A percentile compares a stretch with the other conserved stretches of the same genome.
phyloP scores from a whole-genome alignment of 2,329 filamentous ascomycete genomes.

The Penicillium sp. region DNA sequence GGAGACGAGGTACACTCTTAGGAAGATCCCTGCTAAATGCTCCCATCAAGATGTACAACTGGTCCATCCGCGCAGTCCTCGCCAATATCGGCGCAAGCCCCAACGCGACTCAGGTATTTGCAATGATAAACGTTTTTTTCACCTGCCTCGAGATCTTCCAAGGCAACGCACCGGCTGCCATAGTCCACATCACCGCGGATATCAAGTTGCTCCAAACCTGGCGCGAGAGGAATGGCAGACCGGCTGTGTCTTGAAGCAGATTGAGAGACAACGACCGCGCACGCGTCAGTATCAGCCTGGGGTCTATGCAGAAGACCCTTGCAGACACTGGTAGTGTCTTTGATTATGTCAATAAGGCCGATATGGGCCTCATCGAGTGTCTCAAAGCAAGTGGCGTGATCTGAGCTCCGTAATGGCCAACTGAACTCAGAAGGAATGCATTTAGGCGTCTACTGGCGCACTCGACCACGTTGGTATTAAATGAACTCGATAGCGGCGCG shows the following conservation, averaged over 20 bases:
- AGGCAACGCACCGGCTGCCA: conserved; percentile 30
- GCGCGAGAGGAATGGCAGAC: conserved; percentile 8
- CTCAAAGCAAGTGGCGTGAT: conserved; percentile 12
- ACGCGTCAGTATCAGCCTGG: not conserved
- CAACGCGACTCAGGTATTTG: conserved; percentile 44
- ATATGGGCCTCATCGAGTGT: conserved; percentile 13
- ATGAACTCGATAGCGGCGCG: conserved; percentile 18
- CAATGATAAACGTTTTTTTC: conserved; percentile 65
- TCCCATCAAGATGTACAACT: too few species aligned
- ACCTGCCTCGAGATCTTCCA: conserved; percentile 61
- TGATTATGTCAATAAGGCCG: conserved; percentile 18
- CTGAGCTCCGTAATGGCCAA: not conserved
- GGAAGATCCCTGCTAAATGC: too few species aligned
- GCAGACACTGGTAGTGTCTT: conserved; percentile 5
- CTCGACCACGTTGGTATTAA: conserved; percentile 17
- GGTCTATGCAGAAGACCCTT: not conserved
- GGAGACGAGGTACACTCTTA: too few species aligned
- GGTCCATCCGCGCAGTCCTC: conserved; percentile 45
- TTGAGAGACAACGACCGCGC: not conserved
- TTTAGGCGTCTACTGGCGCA: not conserved
- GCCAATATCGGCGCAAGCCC: conserved; percentile 48
- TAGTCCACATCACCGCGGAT: conserved; percentile 15
- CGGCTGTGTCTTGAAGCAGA: not conserved
- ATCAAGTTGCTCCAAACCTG: conserved; percentile 19
- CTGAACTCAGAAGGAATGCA: conserved; percentile 8